Percentiles rank a stretch among this genome's conserved stretches.
These are phyloP conservation scores for Plasmodium relictum DNA, from an alignment of 169 alveolate genomes.

Conservation along the genomic window DNA sequence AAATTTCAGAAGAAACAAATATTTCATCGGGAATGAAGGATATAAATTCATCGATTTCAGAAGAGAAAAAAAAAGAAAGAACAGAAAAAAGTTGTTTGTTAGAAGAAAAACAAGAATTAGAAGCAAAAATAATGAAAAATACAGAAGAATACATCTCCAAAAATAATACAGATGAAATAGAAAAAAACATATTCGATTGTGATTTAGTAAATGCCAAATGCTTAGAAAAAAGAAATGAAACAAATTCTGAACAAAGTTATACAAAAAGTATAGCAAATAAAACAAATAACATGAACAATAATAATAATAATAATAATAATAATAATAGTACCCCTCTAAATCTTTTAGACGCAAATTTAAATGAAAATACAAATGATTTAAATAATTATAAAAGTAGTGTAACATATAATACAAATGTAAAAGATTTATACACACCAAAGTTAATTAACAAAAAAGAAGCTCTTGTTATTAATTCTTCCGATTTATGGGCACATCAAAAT, in stretches of 20 bases:
- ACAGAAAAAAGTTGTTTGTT: background rate
- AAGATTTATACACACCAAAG: conserved; percentile 40
- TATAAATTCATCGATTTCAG: background rate
- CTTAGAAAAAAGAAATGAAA: background rate
- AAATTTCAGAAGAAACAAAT: background rate
- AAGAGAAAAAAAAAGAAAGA: background rate
- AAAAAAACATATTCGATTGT: background rate
- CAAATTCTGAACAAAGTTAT: background rate
- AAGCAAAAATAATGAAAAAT: background rate
- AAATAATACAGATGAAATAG: background rate
- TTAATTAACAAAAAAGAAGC: conserved; percentile 75
- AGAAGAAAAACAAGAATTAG: background rate
- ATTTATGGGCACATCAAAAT: conserved; percentile 84
- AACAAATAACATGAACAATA: background rate
- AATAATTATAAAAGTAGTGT: conserved; percentile 10
- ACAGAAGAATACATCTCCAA: background rate
- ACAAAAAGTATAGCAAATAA: background rate
- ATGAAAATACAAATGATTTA: background rate
- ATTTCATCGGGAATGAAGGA: background rate
- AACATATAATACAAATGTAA: conserved; percentile 31
- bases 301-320: background rate
- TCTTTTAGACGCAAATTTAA: background rate
- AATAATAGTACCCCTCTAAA: background rate
- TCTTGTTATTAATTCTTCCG: conserved; percentile 82
- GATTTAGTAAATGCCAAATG: conserved; percentile 1